A percentile compares a stretch with the other conserved stretches of the same genome.
Conservation (phyloP, 768 basidiomycete genomes). For the Mycena polygramma region DNA sequence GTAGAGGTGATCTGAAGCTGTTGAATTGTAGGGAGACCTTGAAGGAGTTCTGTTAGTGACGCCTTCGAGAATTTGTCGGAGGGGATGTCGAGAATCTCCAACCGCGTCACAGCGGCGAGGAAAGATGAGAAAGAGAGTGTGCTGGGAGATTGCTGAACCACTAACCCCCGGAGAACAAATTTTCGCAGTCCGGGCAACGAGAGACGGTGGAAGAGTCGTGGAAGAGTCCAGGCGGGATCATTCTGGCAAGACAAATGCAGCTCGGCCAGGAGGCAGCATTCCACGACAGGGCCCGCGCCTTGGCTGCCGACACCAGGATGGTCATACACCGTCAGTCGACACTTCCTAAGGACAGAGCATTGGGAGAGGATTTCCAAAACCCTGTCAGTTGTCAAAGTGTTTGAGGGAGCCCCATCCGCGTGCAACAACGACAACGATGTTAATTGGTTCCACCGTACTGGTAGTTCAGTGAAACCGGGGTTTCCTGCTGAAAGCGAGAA, state of each 20-base stretch:
- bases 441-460: slow-evolving; percentile 4
- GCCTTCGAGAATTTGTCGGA: neutral
- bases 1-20: neutral
- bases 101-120: neutral
- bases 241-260: neutral
- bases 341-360: neutral
- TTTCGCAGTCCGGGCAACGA: neutral
- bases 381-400: neutral
- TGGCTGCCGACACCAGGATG: too few species aligned
- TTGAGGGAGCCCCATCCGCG: neutral
- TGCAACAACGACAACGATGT: neutral
- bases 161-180: neutral
- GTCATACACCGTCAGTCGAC: too few species aligned
- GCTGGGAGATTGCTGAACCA: too few species aligned
- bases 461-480: neutral
- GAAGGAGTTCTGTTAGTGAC: neutral
- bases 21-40: neutral
- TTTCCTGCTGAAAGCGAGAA: neutral
- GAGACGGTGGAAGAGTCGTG: neutral
- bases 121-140: neutral
- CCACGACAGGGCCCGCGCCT: neutral
- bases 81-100: neutral
- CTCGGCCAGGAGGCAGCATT: neutral
- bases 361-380: neutral
- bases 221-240: neutral